Evolutionary conservation across 2,329 filamentous ascomycete genomes (phyloP).

Genomic region (Diatrype stigma): DNA sequence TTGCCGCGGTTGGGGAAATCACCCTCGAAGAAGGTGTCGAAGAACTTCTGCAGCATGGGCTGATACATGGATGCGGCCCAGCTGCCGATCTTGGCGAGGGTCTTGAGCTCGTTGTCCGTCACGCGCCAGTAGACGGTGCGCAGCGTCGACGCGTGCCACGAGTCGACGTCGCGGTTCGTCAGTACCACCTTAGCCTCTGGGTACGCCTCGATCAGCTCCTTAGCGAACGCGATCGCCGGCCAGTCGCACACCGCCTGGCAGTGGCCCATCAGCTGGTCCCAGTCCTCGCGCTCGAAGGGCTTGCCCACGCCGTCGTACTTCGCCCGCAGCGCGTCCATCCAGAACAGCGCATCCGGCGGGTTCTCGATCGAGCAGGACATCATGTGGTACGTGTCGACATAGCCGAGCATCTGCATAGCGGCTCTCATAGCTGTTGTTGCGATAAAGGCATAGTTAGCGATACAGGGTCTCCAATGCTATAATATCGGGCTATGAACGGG

Average conservation of each 20-base stretch:
- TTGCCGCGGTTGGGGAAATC: conserved; percentile 64
- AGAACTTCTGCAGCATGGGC: conserved; percentile 67
- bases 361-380: conserved; percentile 67
- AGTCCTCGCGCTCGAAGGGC: conserved; percentile 61
- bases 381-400: conserved; percentile 69
- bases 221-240: conserved; percentile 63
- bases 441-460: not conserved
- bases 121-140: conserved; percentile 66
- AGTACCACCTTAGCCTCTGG: conserved; percentile 69
- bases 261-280: conserved; percentile 64
- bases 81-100: conserved; percentile 52
- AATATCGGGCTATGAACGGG: too few species aligned
- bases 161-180: conserved; percentile 62
- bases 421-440: conserved; percentile 56
- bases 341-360: conserved; percentile 62
- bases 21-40: conserved; percentile 63
- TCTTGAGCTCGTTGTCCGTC: conserved; percentile 57
- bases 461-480: not conserved
- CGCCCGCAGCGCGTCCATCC: conserved; percentile 64
- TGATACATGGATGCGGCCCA: conserved; percentile 67
- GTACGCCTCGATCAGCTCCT: conserved; percentile 67
- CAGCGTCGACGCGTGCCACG: conserved; percentile 59
- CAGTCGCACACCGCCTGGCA: conserved; percentile 66
- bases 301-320: conserved; percentile 53
- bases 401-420: conserved; percentile 63